Percentiles rank a stretch among this genome's conserved stretches.
Evolutionary conservation across 2,329 filamentous ascomycete genomes (phyloP).

Genomic region (Ophiostoma angusticollis): DNA sequence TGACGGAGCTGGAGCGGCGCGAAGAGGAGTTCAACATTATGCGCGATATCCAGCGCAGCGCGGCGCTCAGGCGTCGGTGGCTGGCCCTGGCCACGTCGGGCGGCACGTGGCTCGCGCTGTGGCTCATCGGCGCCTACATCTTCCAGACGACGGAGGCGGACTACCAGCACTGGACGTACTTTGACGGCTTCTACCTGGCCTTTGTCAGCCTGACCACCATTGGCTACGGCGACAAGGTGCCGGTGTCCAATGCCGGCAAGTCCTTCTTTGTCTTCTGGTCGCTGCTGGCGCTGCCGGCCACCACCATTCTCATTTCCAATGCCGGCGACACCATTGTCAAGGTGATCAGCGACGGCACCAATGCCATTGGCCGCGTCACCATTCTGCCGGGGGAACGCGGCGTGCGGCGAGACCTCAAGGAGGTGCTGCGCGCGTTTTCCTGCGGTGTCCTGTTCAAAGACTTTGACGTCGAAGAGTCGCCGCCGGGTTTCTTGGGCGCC

Average conservation of each 20-base stretch:
- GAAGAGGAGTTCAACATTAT: constrained; percentile 65
- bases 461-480: constrained; percentile 20
- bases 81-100: constrained; percentile 56
- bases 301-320: constrained; percentile 75
- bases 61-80: constrained; percentile 58
- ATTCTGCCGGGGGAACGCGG: constrained; percentile 45
- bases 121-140: constrained; percentile 66
- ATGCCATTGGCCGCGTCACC: constrained; percentile 44
- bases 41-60: constrained; percentile 61
- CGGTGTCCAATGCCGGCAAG: constrained; percentile 63
- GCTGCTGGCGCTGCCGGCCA: constrained; percentile 70
- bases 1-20: constrained; percentile 45
- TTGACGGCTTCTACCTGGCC: constrained; percentile 71
- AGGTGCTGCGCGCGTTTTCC: constrained; percentile 29
- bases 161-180: constrained; percentile 59
- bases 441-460: constrained; percentile 30
- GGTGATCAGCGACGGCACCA: constrained; percentile 39
- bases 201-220: constrained; percentile 76
- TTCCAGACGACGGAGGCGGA: constrained; percentile 44
- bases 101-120: constrained; percentile 57
- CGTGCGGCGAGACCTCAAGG: constrained; percentile 32
- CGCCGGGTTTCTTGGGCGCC: constrained; percentile 30
- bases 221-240: constrained; percentile 72
- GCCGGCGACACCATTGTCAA: constrained; percentile 75
- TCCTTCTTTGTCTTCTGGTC: constrained; percentile 94